These are phyloP conservation scores for Papiliotrema flavescens DNA, from an alignment of 1,284 basidiomycete species.

Conservation along the genomic window DNA sequence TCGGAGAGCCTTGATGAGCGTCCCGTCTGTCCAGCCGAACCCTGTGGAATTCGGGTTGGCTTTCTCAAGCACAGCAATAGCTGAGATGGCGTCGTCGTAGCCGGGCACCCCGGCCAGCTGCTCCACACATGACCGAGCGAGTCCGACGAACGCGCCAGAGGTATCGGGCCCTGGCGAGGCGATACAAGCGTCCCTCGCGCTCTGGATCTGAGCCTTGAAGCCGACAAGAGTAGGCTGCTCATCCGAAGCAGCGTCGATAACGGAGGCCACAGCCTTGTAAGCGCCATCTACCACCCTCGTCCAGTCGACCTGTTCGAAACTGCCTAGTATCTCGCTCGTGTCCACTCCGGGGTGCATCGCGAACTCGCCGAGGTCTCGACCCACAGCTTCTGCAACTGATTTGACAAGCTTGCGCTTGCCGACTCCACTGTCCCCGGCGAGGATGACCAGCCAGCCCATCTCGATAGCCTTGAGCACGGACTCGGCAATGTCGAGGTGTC, in stretches of 20 bases:
- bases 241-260: slow-evolving; percentile 21
- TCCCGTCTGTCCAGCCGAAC: slow-evolving; percentile 96
- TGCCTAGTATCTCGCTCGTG: slow-evolving; percentile 88
- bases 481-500: slow-evolving; percentile 67
- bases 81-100: slow-evolving; percentile 13
- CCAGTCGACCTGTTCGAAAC: slow-evolving; percentile 84
- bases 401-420: slow-evolving; percentile 81
- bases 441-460: slow-evolving; percentile 81
- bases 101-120: background rate
- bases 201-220: slow-evolving; percentile 11
- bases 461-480: slow-evolving; percentile 71
- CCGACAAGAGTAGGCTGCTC: slow-evolving; percentile 10
- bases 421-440: slow-evolving; percentile 69
- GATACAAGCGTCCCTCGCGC: slow-evolving; percentile 18
- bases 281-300: slow-evolving; percentile 10
- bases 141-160: slow-evolving; percentile 4
- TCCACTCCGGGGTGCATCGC: slow-evolving; percentile 84
- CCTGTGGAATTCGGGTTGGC: slow-evolving; percentile 51
- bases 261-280: slow-evolving; percentile 5
- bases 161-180: slow-evolving; percentile 14
- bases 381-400: slow-evolving; percentile 67
- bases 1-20: slow-evolving; percentile 82
- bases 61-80: slow-evolving; percentile 17
- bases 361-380: slow-evolving; percentile 68
- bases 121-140: background rate